These are phyloP conservation scores for Solanum hybrid DNA, from an alignment of 305 asterid genomes.

Conservation along the genomic window DNA sequence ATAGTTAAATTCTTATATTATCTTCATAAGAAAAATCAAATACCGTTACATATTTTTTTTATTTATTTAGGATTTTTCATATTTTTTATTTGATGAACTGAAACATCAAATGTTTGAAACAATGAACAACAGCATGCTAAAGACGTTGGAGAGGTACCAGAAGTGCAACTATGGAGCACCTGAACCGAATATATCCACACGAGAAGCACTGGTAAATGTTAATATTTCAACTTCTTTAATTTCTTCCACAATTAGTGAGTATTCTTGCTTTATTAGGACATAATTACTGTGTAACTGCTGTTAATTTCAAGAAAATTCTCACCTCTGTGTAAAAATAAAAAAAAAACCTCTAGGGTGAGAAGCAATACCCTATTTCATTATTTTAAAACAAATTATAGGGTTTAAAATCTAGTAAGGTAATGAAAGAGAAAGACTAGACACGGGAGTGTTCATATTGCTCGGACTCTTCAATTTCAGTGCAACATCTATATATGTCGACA, in stretches of 20 bases:
- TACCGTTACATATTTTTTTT: background rate
- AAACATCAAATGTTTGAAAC: background rate
- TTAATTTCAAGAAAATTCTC: background rate
- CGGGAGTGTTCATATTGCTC: background rate
- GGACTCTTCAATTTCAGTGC: background rate
- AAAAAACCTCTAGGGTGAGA: background rate
- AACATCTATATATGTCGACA: background rate
- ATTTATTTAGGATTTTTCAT: background rate
- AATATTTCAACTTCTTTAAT: background rate
- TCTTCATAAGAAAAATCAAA: background rate
- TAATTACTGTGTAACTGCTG: background rate
- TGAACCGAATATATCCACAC: constrained; percentile 70
- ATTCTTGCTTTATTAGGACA: background rate
- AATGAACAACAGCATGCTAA: constrained; percentile 75
- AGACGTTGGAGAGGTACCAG: constrained; percentile 90
- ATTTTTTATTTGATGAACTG: constrained; percentile 11
- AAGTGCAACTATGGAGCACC: constrained; percentile 99
- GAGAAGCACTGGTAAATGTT: constrained; percentile 85
- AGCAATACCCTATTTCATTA: background rate
- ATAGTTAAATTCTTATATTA: background rate
- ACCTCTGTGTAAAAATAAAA: background rate
- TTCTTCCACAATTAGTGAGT: background rate
- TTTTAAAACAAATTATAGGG: background rate
- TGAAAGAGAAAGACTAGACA: background rate
- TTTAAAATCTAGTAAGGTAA: background rate